Evolutionary conservation across 345 rosid genomes (phyloP), one percentile per base, ranked within the genome.

Genomic region (Linum lewisii): DNA sequence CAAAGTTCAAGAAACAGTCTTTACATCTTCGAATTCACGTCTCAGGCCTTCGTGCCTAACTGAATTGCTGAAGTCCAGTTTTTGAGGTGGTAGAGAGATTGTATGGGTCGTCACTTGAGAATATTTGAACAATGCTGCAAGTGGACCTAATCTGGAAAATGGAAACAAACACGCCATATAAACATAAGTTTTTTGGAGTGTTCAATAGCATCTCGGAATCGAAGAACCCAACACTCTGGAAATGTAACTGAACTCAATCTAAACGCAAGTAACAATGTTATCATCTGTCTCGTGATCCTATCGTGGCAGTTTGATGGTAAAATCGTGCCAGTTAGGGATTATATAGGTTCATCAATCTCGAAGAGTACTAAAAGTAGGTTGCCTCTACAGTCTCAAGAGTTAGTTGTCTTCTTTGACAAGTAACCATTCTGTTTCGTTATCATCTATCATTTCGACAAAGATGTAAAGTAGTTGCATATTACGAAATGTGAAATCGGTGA

Each of bases 61-160:
- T 44, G 84, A 63, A 74, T 67, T 66, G 81, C 72, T 68, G 51
- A 85, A 78, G 69, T 84, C 92, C 72, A 87, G 72, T 75, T 63
- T 83, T 71, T 62, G 79, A 49, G 84, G 87, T 14, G 97, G 99
- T 77, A 90, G 50, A 62, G 83, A 85, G 62, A 93, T 77, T 13
- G 78, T 73, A 69, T 79, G 87, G 56, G 90, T 79, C 24, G 80
- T 67, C 61, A 89, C 90, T 19, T 75, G 78, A 72, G 96, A 85
- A 82, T 85, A 87, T 62, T 78, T 82, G 73, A 93, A 87, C 85
- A 89, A 78, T 23, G 97, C 95, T 60, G 83, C 92, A 85, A 87
- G 73, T 56, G 90, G 81, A 20, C 99, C 99, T 51, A 79, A 68
- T 56, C 99, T 93, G 88, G 77, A 76, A 62, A 62, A 64, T 32